A percentile compares a stretch with the other conserved stretches of the same genome.
These are phyloP conservation scores for Filobasidium floriforme DNA, from an alignment of 768 basidiomycete species.

Conservation along the genomic window DNA sequence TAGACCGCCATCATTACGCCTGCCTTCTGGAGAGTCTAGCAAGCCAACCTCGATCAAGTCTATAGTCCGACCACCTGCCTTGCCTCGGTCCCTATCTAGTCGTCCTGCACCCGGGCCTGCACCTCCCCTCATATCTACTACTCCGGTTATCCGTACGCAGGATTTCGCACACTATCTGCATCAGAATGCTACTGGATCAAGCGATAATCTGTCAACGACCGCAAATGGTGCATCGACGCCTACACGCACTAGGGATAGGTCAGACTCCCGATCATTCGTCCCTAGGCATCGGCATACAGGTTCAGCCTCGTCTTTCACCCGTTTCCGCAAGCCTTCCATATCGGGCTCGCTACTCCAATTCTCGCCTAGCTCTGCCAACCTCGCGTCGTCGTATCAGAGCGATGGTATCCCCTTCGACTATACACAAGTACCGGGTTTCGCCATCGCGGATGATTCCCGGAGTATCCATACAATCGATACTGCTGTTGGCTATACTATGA, in stretches of 20 bases:
- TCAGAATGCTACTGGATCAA: constrained; percentile 53
- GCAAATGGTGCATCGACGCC: constrained; percentile 54
- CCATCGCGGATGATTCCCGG: constrained; percentile 80
- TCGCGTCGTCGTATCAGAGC: constrained; percentile 8
- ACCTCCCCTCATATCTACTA: constrained; percentile 75
- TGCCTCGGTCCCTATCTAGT: constrained; percentile 1
- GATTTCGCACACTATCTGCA: constrained; percentile 54
- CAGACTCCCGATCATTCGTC: neutral
- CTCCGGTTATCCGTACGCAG: constrained; percentile 71
- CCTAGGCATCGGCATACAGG: constrained; percentile 6
- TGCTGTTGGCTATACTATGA: neutral
- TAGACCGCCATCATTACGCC: neutral
- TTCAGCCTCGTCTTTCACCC: constrained; percentile 13
- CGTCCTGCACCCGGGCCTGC: constrained; percentile 50
- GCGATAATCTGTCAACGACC: constrained; percentile 51
- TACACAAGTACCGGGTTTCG: constrained; percentile 71
- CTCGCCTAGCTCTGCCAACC: constrained; percentile 14
- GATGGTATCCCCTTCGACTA: constrained; percentile 16
- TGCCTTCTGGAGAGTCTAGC: neutral
- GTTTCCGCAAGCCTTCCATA: constrained; percentile 15
- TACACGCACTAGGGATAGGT: constrained; percentile 3
- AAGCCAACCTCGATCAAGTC: neutral
- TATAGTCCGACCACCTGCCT: neutral
- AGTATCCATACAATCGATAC: constrained; percentile 51
- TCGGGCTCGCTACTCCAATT: constrained; percentile 9